phyloP scores from a whole-genome alignment of 1,139 yeast species.

The Kurtzmaniella natalensis region DNA sequence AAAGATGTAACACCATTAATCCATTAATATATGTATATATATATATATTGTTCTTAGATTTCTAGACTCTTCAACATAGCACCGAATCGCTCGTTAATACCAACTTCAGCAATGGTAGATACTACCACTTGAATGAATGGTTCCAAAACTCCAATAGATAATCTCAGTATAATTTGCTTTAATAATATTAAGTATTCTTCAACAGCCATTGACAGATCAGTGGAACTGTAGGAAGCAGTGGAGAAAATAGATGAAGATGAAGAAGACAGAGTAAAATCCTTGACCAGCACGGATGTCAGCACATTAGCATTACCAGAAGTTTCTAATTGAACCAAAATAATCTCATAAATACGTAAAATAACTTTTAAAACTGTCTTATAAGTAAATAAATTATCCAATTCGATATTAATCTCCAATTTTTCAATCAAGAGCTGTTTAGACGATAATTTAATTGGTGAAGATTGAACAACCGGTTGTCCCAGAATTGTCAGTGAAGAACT shows the following conservation, averaged over 20 bases:
- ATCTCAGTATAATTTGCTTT: slow-evolving; percentile 25
- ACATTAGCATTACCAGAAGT: slow-evolving; percentile 2
- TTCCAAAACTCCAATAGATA: slow-evolving; percentile 33
- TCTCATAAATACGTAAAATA: slow-evolving; percentile 25
- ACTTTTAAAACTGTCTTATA: slow-evolving; percentile 34
- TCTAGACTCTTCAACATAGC: slow-evolving; percentile 8
- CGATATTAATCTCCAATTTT: slow-evolving; percentile 42
- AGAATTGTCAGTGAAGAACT: slow-evolving; percentile 5
- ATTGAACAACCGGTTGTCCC: slow-evolving; percentile 8
- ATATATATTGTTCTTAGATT: neutral
- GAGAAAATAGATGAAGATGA: slow-evolving; percentile 33
- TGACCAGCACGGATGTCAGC: neutral
- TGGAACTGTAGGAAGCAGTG: slow-evolving; percentile 20
- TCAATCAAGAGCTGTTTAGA: slow-evolving; percentile 42
- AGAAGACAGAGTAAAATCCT: slow-evolving; percentile 1
- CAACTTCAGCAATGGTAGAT: slow-evolving; percentile 9
- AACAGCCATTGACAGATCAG: slow-evolving; percentile 20
- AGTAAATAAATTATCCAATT: slow-evolving; percentile 37
- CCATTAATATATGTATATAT: too few species aligned
- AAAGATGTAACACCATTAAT: too few species aligned
- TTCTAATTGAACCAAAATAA: slow-evolving; percentile 17
- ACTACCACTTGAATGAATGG: slow-evolving; percentile 34
- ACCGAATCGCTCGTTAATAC: slow-evolving; percentile 10
- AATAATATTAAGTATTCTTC: slow-evolving; percentile 34
- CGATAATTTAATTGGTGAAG: slow-evolving; percentile 39